Base-by-base conservation (phyloP, 306 rosid genomes). In the Lupinus albus region DNA sequence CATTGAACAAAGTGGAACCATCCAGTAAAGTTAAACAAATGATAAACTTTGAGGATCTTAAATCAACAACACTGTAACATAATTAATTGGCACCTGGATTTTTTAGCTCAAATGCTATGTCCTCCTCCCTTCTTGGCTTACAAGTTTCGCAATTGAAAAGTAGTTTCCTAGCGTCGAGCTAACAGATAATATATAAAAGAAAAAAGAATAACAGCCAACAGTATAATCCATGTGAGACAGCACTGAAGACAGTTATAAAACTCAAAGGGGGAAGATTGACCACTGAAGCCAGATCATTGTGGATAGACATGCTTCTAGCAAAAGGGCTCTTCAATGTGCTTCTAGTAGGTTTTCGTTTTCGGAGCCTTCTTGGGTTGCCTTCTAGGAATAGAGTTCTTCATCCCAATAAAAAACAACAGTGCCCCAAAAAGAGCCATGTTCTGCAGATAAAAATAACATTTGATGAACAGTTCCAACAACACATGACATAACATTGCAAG, bases 401-500 rank as follows among this genome's bases (percentile, higher is more conserved):
- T 86, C 64, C 87, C 92, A 51, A 83, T 59, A 58, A 89, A 89
- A 64, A 83, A 83, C 78, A 86, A 49, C 18, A 89, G 48, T 35
- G 96, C 88, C 36, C 96, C 90, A 16, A 82, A 77, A 30, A 86
- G 83, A 64, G 88, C 88, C 84, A 83, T 67, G 53, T 86, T 83
- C 88, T 89, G 88, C 81, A 68, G 70, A 25, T 7, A 47, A 53
- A 5, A 30, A 54, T 48, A 28, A 20, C 8, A 71, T 46, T 68
- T 48, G 11, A 49, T 39, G 7, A 46, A 13, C 18, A 67, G 13
- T 55, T 8, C 50, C 36, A 70, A 52, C 11, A 58, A 35, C 44
- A 41, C 33, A 69, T 62, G 10, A 16, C 25, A 18, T n/a, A 66
- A 57, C 11, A 54, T 73, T 18, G 51, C 12, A n/a, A n/a, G n/a